Evolutionary conservation across 129 eudicot genomes (phyloP).

Genomic region (Helianthus annuus): DNA sequence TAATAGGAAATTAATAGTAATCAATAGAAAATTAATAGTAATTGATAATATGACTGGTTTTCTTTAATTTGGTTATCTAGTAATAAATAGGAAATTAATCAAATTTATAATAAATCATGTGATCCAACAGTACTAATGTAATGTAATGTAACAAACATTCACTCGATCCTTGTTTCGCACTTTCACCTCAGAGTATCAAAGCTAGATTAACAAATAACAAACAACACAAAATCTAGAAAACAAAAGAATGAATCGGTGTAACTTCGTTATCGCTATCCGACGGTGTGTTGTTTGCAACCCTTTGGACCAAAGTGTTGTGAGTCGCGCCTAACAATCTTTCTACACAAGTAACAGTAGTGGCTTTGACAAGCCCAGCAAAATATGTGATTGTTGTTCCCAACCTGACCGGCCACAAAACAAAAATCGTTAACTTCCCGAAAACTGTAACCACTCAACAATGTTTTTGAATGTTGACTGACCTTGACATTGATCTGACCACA

Average conservation of each 20-base stretch:
- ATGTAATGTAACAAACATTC: neutral
- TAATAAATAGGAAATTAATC: neutral
- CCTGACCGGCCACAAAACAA: slow-evolving; percentile 37
- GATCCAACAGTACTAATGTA: neutral
- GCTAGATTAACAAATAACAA: neutral
- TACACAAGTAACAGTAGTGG: slow-evolving; percentile 80
- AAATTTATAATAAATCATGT: neutral
- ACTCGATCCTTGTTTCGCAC: neutral
- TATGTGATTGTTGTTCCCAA: slow-evolving; percentile 87
- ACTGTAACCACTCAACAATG: neutral
- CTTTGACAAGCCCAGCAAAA: slow-evolving; percentile 88
- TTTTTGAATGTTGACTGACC: slow-evolving; percentile 37
- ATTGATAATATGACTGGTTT: too few relatives aligned
- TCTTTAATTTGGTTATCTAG: neutral
- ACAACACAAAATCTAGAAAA: neutral
- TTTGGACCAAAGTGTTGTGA: slow-evolving; percentile 75
- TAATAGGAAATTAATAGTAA: too few relatives aligned
- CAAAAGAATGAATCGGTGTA: neutral
- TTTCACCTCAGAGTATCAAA: neutral
- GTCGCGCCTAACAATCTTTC: slow-evolving; percentile 60
- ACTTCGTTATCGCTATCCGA: slow-evolving; percentile 31
- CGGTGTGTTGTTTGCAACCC: slow-evolving; percentile 91
- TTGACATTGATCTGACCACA: slow-evolving; percentile 68
- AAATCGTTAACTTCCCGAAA: neutral
- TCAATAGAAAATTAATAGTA: too few relatives aligned